Conservation (phyloP, 2,329 filamentous ascomycete genomes). For the Venturia aucupariae region DNA sequence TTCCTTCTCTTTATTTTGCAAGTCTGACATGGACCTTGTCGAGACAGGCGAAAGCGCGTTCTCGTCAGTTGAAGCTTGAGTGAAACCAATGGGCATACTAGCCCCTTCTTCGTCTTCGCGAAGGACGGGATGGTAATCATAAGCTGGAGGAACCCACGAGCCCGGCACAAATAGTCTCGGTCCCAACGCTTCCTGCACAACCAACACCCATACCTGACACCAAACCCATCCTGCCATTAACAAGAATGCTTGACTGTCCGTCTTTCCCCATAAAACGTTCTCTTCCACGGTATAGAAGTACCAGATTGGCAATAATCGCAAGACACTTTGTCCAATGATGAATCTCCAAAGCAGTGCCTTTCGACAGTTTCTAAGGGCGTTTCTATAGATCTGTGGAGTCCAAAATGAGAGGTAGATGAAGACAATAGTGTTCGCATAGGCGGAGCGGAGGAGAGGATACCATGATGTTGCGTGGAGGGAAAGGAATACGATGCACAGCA, state of each 20-base stretch:
- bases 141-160: slow-evolving; percentile 59
- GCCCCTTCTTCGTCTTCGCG: slow-evolving; percentile 76
- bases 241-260: slow-evolving; percentile 56
- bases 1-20: neutral
- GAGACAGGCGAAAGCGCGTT: slow-evolving; percentile 18
- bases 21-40: neutral
- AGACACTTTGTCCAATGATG: slow-evolving; percentile 69
- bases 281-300: slow-evolving; percentile 74
- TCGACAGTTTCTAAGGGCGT: slow-evolving; percentile 81
- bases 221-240: slow-evolving; percentile 70
- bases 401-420: slow-evolving; percentile 83
- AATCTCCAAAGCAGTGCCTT: slow-evolving; percentile 89
- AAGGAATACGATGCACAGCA: slow-evolving; percentile 49
- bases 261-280: slow-evolving; percentile 72
- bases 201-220: slow-evolving; percentile 73
- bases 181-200: slow-evolving; percentile 73
- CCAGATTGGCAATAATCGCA: slow-evolving; percentile 69
- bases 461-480: slow-evolving; percentile 51
- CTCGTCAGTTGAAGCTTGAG: slow-evolving; percentile 22
- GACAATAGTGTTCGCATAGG: slow-evolving; percentile 53
- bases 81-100: slow-evolving; percentile 63
- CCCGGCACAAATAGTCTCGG: slow-evolving; percentile 76
- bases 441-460: slow-evolving; percentile 41
- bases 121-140: slow-evolving; percentile 90
- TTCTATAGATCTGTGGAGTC: slow-evolving; percentile 85